phyloP scores from a whole-genome alignment of 352 stramenopile genomes.

The Pythium volutum region DNA sequence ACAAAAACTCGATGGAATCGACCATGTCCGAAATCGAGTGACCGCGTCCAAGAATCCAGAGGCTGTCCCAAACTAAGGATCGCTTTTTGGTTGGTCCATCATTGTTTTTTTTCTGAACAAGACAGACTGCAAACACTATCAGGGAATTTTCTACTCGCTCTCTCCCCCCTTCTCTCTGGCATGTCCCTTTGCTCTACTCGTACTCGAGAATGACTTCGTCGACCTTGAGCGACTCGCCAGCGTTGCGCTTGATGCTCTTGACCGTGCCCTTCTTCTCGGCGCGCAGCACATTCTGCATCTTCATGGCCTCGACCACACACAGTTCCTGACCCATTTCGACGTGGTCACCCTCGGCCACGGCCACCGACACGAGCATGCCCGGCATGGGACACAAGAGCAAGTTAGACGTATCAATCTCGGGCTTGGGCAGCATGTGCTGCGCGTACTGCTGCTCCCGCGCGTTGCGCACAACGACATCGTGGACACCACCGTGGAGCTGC shows the following conservation, averaged over 20 bases:
- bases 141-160: background rate
- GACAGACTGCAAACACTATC: no score
- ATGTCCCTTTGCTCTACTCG: slow-evolving; percentile 62
- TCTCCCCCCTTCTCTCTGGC: background rate
- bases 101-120: no score
- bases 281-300: slow-evolving; percentile 93
- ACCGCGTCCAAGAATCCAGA: no score
- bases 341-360: slow-evolving; percentile 79
- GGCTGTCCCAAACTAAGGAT: no score
- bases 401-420: slow-evolving; percentile 84
- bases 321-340: slow-evolving; percentile 89
- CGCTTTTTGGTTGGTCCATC: no score
- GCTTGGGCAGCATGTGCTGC: slow-evolving; percentile 90
- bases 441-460: slow-evolving; percentile 83
- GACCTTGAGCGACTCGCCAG: slow-evolving; percentile 90
- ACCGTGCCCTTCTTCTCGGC: slow-evolving; percentile 68
- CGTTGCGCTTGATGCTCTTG: slow-evolving; percentile 69
- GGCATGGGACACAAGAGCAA: slow-evolving; percentile 91
- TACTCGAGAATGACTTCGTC: slow-evolving; percentile 92
- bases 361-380: slow-evolving; percentile 92
- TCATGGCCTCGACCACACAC: slow-evolving; percentile 97
- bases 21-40: no score
- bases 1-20: no score
- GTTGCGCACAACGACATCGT: slow-evolving; percentile 89
- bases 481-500: slow-evolving; percentile 84